Evolutionary conservation across 805 yeast genomes (phyloP).

Genomic region (Kodamaea sagamina): DNA sequence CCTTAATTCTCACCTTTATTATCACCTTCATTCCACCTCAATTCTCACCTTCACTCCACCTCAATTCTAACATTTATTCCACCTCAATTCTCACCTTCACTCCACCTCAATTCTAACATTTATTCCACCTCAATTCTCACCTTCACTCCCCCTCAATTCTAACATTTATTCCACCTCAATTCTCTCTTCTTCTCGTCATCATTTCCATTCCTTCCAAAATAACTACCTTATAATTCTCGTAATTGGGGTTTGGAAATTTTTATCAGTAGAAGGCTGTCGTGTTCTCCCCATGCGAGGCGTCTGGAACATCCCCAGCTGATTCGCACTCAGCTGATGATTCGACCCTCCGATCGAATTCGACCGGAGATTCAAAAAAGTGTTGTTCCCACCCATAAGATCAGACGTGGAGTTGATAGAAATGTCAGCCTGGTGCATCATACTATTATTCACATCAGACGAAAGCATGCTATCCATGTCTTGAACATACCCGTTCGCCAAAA

Average conservation of each 20-base stretch:
- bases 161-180: too few species aligned
- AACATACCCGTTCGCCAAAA: constrained; percentile 34
- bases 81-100: too few species aligned
- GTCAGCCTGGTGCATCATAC: constrained; percentile 36
- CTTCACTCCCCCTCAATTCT: too few species aligned
- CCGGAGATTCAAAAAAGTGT: constrained; percentile 26
- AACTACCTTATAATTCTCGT: constrained; percentile 35
- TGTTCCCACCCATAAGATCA: constrained; percentile 30
- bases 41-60: too few species aligned
- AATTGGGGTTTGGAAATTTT: constrained; percentile 44
- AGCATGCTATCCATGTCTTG: constrained; percentile 15
- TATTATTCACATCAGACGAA: constrained; percentile 28
- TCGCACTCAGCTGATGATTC: constrained; percentile 6
- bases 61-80: too few species aligned
- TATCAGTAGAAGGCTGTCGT: constrained; percentile 41
- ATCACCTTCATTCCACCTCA: too few species aligned
- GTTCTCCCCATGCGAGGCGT: constrained; percentile 43
- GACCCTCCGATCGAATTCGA: constrained; percentile 18
- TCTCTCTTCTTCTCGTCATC: too few species aligned
- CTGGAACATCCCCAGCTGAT: constrained; percentile 25
- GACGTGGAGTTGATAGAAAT: constrained; percentile 33
- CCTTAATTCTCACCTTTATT: too few species aligned
- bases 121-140: too few species aligned
- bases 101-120: too few species aligned
- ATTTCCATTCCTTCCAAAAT: constrained; percentile 11